These are phyloP conservation scores for Cinchona pubescens DNA, from an alignment of 257 asterid genomes.

Conservation along the genomic window DNA sequence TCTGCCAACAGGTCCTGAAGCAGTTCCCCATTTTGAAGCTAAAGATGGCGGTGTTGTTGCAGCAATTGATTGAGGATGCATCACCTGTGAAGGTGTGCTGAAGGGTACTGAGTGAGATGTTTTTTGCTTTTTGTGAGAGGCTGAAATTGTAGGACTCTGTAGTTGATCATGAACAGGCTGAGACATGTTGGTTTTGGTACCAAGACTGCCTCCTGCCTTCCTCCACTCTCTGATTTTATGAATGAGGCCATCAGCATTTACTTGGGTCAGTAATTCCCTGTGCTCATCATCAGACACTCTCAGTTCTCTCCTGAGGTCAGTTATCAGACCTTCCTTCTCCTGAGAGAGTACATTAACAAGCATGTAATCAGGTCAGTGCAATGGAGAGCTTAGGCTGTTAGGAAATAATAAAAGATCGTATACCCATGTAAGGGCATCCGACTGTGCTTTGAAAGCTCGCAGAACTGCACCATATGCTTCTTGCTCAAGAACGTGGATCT, in stretches of 20 bases:
- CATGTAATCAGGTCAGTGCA: slow-evolving; percentile 12
- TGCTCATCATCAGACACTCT: slow-evolving; percentile 99
- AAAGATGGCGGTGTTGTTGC: slow-evolving; percentile 45
- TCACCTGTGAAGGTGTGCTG: slow-evolving; percentile 42
- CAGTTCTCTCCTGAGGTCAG: slow-evolving; percentile 92
- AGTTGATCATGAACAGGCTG: slow-evolving; percentile 61
- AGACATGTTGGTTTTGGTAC: slow-evolving; percentile 30
- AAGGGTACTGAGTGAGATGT: slow-evolving; percentile 58
- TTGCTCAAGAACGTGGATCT: slow-evolving; percentile 91
- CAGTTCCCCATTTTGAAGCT: slow-evolving; percentile 53
- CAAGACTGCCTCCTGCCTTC: slow-evolving; percentile 60
- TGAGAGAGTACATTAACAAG: slow-evolving; percentile 26
- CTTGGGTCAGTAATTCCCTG: slow-evolving; percentile 74
- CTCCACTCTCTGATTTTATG: slow-evolving; percentile 96
- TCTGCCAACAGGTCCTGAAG: slow-evolving; percentile 51
- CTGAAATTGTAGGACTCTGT: slow-evolving; percentile 68
- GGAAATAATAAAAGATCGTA: not conserved
- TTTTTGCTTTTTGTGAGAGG: slow-evolving; percentile 77
- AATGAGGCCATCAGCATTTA: slow-evolving; percentile 81
- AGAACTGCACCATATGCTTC: slow-evolving; percentile 92
- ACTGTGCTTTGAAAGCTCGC: slow-evolving; percentile 97
- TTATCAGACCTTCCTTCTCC: slow-evolving; percentile 97
- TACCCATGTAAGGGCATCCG: slow-evolving; percentile 99
- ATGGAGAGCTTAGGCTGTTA: not conserved
- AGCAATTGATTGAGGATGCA: slow-evolving; percentile 48